Base-by-base conservation (phyloP, 2,329 filamentous ascomycete species). In the Lecanicillium sp. region DNA sequence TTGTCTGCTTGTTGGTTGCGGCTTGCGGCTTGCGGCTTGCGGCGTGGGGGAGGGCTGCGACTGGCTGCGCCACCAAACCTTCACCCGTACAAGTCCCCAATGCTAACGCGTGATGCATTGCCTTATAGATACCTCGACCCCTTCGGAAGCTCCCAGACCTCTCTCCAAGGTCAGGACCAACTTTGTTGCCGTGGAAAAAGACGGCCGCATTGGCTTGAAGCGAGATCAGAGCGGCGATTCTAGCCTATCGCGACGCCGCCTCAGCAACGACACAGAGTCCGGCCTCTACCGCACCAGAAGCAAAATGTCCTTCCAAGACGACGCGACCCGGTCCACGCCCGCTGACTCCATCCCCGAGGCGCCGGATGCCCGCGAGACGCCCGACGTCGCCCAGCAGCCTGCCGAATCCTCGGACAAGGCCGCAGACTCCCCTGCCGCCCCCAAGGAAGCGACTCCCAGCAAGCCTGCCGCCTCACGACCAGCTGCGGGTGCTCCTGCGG, bases 141-240 rank as follows among this genome's bases (percentile, higher is more conserved):
- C 64, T 52, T 65, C 66, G 49, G 72, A 75, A 27, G 79, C 77
- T 15, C 77, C 80, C 26, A 74, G 84, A 58, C 85, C 82, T 20
- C 75, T 89, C 33, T 87, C 85, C 53, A 87, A 85, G 66, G 81
- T 90, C 36, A 78, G 85, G 55, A 86, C 85, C 30, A 87, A 73
- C 62, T 90, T 90, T 62, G 77, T 90, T 44, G 79, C 84, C 15
- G 77, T 90, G 38, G 84, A 89, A 60, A 80, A 80, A 53, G 76
- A 80, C 65, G 78, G 78, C 46, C 69, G 74, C 37, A 67, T 81
- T 55, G 78, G 78, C 38, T 63, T 81, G 24, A 71, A 68, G 57
- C 58, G 66, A 59, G 62, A 68, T 27, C 56, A 57, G 26, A 68
- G 67, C 54, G 60, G 61, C 54, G 65, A 68, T 52, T 63, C 65